Conservation (phyloP, 192 early-diverging fungal genomes). For the Backusella liffmaniae region DNA sequence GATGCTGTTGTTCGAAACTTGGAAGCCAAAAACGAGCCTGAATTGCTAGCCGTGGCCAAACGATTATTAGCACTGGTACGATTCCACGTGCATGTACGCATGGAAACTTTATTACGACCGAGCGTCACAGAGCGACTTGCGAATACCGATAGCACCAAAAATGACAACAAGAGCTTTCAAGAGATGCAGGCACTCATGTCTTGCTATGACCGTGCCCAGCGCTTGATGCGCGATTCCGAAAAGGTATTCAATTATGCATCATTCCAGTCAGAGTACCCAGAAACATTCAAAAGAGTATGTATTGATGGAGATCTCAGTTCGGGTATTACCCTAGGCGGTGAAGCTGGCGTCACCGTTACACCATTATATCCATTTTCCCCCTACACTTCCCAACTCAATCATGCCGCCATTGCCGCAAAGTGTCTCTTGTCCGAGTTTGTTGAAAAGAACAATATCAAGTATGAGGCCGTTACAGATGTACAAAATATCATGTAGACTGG, state of each 20-base stretch:
- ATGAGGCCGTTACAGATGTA: constrained; percentile 9
- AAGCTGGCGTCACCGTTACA: constrained; percentile 11
- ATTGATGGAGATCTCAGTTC: constrained; percentile 4
- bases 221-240: constrained; percentile 18
- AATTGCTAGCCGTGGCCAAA: constrained; percentile 10
- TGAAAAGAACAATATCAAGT: neutral
- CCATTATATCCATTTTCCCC: constrained; percentile 27
- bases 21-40: neutral
- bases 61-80: constrained; percentile 13
- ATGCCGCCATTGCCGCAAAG: constrained; percentile 30
- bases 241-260: constrained; percentile 5
- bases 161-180: neutral
- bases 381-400: constrained; percentile 16
- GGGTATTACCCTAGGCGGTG: constrained; percentile 26
- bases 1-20: constrained; percentile 18
- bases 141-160: neutral
- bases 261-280: constrained; percentile 1
- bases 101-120: neutral
- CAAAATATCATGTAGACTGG: constrained; percentile 18
- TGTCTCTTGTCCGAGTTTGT: constrained; percentile 25
- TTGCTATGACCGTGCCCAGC: constrained; percentile 14
- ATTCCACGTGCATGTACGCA: constrained; percentile 15
- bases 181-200: neutral
- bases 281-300: constrained; percentile 16
- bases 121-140: neutral